These are phyloP conservation scores for Cyclocybe cylindracea DNA, from an alignment of 768 basidiomycete species.

Conservation along the genomic window DNA sequence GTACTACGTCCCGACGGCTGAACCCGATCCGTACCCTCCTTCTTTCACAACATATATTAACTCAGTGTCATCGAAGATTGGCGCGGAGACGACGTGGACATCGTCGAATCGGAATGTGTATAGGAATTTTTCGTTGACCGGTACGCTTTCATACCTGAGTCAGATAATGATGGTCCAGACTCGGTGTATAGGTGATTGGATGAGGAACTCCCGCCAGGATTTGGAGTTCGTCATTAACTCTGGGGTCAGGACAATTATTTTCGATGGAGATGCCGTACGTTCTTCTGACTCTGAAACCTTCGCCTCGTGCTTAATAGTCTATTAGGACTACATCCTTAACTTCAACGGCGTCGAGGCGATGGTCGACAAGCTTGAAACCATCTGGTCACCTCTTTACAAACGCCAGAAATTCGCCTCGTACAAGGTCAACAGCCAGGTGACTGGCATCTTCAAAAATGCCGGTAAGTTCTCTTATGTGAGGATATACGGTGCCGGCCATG, in stretches of 20 bases:
- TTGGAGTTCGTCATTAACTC: conserved; percentile 59
- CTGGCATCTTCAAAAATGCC: conserved; percentile 61
- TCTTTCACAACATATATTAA: conserved; percentile 30
- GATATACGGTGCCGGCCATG: conserved; percentile 48
- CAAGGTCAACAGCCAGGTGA: conserved; percentile 47
- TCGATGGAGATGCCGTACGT: conserved; percentile 57
- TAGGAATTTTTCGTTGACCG: conserved; percentile 45
- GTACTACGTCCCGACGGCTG: conserved; percentile 46
- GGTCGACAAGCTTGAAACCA: conserved; percentile 50
- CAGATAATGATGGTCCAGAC: background rate
- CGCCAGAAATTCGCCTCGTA: conserved; percentile 45
- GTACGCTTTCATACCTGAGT: conserved; percentile 21
- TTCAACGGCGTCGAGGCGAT: conserved; percentile 58
- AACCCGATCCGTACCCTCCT: conserved; percentile 53
- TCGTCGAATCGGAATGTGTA: conserved; percentile 42
- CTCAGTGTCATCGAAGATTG: conserved; percentile 35
- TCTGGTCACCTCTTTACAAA: conserved; percentile 42
- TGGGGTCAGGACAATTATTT: conserved; percentile 53
- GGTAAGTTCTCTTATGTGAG: conserved; percentile 58
- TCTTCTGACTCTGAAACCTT: background rate
- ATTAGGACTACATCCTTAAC: conserved; percentile 54
- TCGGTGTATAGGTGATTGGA: conserved; percentile 51
- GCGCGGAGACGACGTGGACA: conserved; percentile 44
- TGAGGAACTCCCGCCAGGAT: conserved; percentile 46
- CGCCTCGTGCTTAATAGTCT: background rate